Evolutionary conservation across 768 basidiomycete species (phyloP).

Genomic region (Psilocybe sp.): DNA sequence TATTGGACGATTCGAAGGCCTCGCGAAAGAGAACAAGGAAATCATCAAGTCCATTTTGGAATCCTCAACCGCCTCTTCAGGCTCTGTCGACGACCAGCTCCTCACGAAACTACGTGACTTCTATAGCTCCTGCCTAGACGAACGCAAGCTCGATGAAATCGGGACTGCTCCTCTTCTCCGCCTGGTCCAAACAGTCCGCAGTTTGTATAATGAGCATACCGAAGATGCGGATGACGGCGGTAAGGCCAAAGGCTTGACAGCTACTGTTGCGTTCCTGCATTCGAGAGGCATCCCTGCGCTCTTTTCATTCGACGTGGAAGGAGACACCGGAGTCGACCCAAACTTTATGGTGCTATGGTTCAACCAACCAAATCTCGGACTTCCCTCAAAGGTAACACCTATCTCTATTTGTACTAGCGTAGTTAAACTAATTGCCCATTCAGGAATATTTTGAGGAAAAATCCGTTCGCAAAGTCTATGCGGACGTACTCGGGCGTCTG

Average conservation of each 20-base stretch:
- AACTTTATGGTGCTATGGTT: slow-evolving; percentile 86
- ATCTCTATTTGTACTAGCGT: slow-evolving; percentile 4
- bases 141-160: slow-evolving; percentile 68
- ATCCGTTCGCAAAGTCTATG: slow-evolving; percentile 63
- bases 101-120: slow-evolving; percentile 66
- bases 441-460: slow-evolving; percentile 91
- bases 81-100: slow-evolving; percentile 46
- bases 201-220: slow-evolving; percentile 52
- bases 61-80: slow-evolving; percentile 31
- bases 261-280: slow-evolving; percentile 82
- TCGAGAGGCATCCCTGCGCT: slow-evolving; percentile 73
- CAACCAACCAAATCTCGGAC: slow-evolving; percentile 74
- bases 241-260: slow-evolving; percentile 63
- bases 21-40: slow-evolving; percentile 74
- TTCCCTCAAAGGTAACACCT: slow-evolving; percentile 75
- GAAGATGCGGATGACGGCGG: slow-evolving; percentile 3
- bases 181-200: slow-evolving; percentile 59
- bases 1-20: slow-evolving; percentile 68
- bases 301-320: slow-evolving; percentile 83
- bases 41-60: slow-evolving; percentile 74
- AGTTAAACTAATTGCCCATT: background rate
- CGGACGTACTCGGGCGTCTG: slow-evolving; percentile 62
- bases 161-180: slow-evolving; percentile 70
- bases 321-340: slow-evolving; percentile 84
- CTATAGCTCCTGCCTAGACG: slow-evolving; percentile 81